Evolutionary conservation across 2,329 filamentous ascomycete species (phyloP).

Genomic region (Aspergillus sp.): DNA sequence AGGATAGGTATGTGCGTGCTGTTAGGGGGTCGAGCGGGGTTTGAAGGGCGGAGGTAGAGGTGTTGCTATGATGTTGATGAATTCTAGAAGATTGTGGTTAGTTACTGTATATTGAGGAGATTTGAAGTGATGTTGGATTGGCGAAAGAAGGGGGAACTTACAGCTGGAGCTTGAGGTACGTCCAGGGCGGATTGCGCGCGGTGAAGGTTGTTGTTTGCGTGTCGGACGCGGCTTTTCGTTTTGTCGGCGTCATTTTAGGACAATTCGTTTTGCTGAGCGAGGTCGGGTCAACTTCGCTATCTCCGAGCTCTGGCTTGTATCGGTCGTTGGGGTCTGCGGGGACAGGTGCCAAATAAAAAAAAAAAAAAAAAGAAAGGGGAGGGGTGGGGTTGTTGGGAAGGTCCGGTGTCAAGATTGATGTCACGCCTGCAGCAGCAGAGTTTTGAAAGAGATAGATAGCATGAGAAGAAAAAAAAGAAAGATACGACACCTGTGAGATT

Average conservation of each 20-base stretch:
- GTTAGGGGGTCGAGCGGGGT: conserved; percentile 50
- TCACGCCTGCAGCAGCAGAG: too few relatives aligned
- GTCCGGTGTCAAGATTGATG: too few relatives aligned
- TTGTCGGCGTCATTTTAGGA: conserved; percentile 15
- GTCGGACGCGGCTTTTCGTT: conserved; percentile 33
- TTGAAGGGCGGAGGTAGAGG: neutral
- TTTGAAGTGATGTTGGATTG: neutral
- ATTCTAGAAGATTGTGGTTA: conserved; percentile 26
- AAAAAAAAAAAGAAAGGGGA: too few relatives aligned
- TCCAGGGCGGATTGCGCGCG: conserved; percentile 49
- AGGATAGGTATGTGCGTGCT: conserved; percentile 49
- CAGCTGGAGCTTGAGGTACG: conserved; percentile 50
- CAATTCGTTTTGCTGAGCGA: neutral
- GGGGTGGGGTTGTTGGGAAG: too few relatives aligned
- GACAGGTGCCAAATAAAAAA: too few relatives aligned
- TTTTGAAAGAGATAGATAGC: too few relatives aligned
- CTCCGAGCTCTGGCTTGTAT: neutral
- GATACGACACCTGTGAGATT: too few relatives aligned
- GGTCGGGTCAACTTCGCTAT: neutral
- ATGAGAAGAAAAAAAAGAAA: too few relatives aligned
- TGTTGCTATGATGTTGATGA: conserved; percentile 30
- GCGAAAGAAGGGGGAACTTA: conserved; percentile 24
- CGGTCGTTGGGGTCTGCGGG: too few relatives aligned
- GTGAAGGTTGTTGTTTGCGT: conserved; percentile 36
- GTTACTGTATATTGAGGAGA: neutral